Evolutionary conservation across 345 rosid species (phyloP).

Genomic region (Kernera saxatilis): DNA sequence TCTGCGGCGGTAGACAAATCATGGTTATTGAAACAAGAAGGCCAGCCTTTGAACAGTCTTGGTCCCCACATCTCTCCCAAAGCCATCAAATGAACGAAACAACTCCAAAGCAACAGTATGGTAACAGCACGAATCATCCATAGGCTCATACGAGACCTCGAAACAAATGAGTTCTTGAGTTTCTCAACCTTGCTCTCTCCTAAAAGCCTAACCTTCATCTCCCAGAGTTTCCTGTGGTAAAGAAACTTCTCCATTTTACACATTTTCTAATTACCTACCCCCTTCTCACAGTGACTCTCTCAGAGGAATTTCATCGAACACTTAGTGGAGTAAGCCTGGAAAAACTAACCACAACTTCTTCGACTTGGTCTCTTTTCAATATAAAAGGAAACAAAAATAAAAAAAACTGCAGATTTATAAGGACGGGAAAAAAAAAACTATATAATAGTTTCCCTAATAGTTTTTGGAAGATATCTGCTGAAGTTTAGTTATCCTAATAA

Average conservation of each 20-base stretch:
- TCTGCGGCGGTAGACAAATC: slow-evolving; percentile 32
- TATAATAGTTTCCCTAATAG: background rate
- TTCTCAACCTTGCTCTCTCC: slow-evolving; percentile 55
- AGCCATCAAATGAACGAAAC: slow-evolving; percentile 69
- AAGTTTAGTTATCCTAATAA: background rate
- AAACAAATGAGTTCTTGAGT: slow-evolving; percentile 44
- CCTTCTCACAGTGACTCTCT: slow-evolving; percentile 6
- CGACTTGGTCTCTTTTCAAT: background rate
- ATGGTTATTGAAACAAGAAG: slow-evolving; percentile 67
- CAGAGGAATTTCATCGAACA: slow-evolving; percentile 26
- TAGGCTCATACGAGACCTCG: slow-evolving; percentile 60
- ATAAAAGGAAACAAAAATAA: background rate
- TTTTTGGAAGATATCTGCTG: background rate
- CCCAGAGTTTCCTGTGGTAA: slow-evolving; percentile 42
- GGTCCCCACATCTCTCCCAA: slow-evolving; percentile 88
- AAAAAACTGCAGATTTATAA: background rate
- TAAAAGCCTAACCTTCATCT: slow-evolving; percentile 52
- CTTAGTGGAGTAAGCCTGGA: background rate
- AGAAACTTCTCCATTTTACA: slow-evolving; percentile 40
- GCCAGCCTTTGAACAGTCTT: slow-evolving; percentile 69
- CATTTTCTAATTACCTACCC: slow-evolving; percentile 12
- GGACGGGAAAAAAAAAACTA: background rate
- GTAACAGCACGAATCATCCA: slow-evolving; percentile 78
- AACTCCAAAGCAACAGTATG: slow-evolving; percentile 61
- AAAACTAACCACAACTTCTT: background rate